Conservation (phyloP, 441 rosid genomes). For the Erysimum pusillum region DNA sequence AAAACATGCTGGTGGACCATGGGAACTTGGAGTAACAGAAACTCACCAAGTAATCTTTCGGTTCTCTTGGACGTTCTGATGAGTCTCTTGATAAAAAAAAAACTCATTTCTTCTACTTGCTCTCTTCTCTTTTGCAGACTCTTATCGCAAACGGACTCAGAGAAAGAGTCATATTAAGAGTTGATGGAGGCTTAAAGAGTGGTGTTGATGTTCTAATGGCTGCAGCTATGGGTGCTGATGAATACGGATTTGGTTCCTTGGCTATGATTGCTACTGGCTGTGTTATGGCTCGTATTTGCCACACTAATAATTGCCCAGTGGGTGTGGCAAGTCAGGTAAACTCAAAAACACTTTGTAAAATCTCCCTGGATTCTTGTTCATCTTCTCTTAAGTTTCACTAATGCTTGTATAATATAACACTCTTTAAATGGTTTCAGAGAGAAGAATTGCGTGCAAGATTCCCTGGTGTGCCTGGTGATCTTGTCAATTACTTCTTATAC, state of each 20-base stretch:
- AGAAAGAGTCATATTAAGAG: slow-evolving; percentile 96
- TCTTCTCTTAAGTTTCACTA: slow-evolving; percentile 16
- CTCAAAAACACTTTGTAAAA: slow-evolving; percentile 22
- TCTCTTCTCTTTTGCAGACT: slow-evolving; percentile 61
- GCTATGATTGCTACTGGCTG: slow-evolving; percentile 99
- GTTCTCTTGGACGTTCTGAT: slow-evolving; percentile 16
- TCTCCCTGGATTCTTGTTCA: slow-evolving; percentile 27
- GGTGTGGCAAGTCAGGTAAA: slow-evolving; percentile 99
- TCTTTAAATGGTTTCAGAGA: slow-evolving; percentile 61
- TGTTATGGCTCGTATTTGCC: slow-evolving; percentile 99
- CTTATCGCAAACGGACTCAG: slow-evolving; percentile 94
- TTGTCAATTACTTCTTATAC: slow-evolving; percentile 90
- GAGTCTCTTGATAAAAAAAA: slow-evolving; percentile 5
- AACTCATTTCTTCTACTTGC: slow-evolving; percentile 29
- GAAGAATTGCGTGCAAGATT: slow-evolving; percentile 98
- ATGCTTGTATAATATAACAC: slow-evolving; percentile 19
- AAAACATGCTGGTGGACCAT: slow-evolving; percentile 99
- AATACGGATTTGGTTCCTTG: slow-evolving; percentile 97
- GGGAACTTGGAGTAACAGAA: slow-evolving; percentile 98
- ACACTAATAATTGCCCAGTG: slow-evolving; percentile 98
- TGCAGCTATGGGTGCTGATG: slow-evolving; percentile 99
- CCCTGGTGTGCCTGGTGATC: slow-evolving; percentile 99
- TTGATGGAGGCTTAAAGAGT: slow-evolving; percentile 95
- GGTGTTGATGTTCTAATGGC: slow-evolving; percentile 99
- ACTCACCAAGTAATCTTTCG: slow-evolving; percentile 78